phyloP scores from a whole-genome alignment of 345 rosid genomes.

The Gossypium mustelinum region DNA sequence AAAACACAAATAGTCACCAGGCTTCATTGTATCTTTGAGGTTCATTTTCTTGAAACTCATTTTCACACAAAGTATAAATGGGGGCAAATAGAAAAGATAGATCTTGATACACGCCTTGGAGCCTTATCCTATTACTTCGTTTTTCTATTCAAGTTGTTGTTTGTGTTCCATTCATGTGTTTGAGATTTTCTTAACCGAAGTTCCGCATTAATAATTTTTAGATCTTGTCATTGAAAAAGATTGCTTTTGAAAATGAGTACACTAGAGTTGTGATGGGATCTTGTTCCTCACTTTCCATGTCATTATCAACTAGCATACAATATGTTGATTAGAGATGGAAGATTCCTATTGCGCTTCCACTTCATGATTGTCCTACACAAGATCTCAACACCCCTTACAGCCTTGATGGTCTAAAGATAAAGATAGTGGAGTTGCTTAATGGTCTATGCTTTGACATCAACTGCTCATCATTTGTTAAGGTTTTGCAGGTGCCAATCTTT shows the following conservation, averaged over 20 bases:
- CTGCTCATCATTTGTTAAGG: too few species aligned
- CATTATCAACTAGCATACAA: slow-evolving; percentile 86
- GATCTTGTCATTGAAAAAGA: slow-evolving; percentile 70
- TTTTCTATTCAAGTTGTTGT: too few species aligned
- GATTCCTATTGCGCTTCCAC: slow-evolving; percentile 71
- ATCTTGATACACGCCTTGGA: too few species aligned
- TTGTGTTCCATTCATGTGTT: too few species aligned
- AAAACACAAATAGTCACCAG: too few species aligned
- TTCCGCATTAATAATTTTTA: slow-evolving; percentile 44
- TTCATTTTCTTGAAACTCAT: too few species aligned
- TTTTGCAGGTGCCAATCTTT: too few species aligned
- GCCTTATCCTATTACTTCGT: slow-evolving; percentile 21
- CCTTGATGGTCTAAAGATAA: slow-evolving; percentile 29
- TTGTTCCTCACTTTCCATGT: slow-evolving; percentile 87
- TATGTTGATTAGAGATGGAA: slow-evolving; percentile 27
- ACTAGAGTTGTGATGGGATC: slow-evolving; percentile 65
- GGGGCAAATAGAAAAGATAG: too few species aligned
- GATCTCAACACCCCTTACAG: slow-evolving; percentile 62
- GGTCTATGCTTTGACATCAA: too few species aligned
- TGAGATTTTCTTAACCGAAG: background rate
- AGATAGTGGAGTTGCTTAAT: too few species aligned
- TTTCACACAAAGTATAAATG: too few species aligned
- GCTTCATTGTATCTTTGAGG: too few species aligned
- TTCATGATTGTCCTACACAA: slow-evolving; percentile 67
- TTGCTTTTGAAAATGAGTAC: slow-evolving; percentile 69